Evolutionary conservation across 2,329 filamentous ascomycete genomes (phyloP).

Genomic region (Apiospora koreana): DNA sequence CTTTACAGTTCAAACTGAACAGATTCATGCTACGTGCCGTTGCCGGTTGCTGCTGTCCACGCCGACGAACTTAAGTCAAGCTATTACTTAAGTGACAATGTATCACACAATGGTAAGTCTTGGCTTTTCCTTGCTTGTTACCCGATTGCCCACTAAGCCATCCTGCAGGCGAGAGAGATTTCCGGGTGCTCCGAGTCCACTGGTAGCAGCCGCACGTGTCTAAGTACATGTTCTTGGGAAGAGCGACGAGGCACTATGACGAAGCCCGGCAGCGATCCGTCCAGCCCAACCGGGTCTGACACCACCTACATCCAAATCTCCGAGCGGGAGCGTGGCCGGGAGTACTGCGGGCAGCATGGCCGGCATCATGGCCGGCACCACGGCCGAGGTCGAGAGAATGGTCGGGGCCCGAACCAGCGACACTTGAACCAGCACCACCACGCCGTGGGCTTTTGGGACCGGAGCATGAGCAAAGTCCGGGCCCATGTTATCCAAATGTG

Average conservation of each 20-base stretch:
- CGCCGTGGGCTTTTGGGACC: conserved; percentile 48
- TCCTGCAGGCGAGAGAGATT: not conserved
- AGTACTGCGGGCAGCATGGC: not conserved
- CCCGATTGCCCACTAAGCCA: not conserved
- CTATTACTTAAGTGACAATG: not conserved
- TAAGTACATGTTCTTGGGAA: not conserved
- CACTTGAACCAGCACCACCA: conserved; percentile 22
- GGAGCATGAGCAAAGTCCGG: conserved; percentile 30
- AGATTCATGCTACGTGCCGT: not conserved
- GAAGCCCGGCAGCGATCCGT: not conserved
- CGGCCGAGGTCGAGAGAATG: not conserved
- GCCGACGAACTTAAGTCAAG: not conserved
- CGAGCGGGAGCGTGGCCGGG: not conserved
- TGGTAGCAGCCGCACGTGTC: no score
- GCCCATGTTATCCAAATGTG: conserved; percentile 28
- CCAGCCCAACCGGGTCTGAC: not conserved
- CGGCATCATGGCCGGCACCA: not conserved
- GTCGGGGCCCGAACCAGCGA: not conserved
- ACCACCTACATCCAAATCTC: not conserved
- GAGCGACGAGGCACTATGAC: not conserved
- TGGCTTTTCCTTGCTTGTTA: no score
- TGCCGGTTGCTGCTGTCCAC: not conserved
- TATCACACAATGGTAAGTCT: not conserved
- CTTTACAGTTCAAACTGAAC: conserved; percentile 2
- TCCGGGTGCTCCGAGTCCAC: not conserved